Evolutionary conservation across 345 rosid species (phyloP).

Genomic region (Euphorbia pulcherrima): DNA sequence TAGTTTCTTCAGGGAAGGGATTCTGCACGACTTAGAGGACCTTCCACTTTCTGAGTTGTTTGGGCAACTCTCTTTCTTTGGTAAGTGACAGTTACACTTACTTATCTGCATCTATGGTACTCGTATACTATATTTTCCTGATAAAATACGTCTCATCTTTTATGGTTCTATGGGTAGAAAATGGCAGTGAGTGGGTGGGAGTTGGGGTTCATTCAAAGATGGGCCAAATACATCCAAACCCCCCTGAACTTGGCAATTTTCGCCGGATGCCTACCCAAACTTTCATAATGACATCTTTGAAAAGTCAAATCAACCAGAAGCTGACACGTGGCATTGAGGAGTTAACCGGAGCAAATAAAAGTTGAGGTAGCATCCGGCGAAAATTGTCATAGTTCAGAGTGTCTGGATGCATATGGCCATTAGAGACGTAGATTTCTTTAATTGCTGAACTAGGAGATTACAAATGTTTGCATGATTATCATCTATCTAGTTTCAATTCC

Average conservation of each 20-base stretch:
- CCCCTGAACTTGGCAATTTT: no score
- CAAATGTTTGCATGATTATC: neutral
- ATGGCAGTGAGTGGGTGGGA: neutral
- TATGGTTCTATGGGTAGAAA: neutral
- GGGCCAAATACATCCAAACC: no score
- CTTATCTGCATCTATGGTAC: neutral
- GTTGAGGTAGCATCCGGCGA: no score
- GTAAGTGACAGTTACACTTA: slow-evolving; percentile 41
- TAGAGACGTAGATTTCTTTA: no score
- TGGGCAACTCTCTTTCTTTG: slow-evolving; percentile 69
- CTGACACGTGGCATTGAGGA: no score
- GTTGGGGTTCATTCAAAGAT: no score
- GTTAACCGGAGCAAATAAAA: no score
- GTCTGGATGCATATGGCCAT: no score
- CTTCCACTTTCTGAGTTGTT: slow-evolving; percentile 66
- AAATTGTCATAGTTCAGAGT: no score
- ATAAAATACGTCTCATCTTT: neutral
- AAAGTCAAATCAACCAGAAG: no score
- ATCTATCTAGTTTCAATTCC: neutral
- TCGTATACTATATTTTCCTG: neutral
- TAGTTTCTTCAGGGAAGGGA: slow-evolving; percentile 66
- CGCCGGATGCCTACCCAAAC: no score
- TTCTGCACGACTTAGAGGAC: slow-evolving; percentile 70
- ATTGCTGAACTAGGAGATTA: neutral
- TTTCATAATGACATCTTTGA: no score